Percentiles rank a stretch among this genome's conserved stretches.
Conservation (phyloP, 164 flowering plant species). For the Stephania yunnanensis region DNA sequence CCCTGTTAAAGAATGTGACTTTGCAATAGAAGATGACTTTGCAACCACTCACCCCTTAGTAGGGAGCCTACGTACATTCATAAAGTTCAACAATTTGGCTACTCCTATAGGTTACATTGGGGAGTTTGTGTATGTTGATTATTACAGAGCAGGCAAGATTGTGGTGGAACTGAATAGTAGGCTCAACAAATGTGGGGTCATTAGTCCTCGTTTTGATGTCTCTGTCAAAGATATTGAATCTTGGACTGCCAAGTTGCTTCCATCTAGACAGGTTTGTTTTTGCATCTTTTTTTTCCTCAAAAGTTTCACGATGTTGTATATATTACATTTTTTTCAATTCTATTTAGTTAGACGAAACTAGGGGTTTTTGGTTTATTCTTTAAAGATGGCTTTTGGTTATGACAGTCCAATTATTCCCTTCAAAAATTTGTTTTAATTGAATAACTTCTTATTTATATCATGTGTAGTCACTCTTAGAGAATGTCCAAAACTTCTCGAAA, state of each 20-base stretch:
- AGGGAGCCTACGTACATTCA: too few relatives aligned
- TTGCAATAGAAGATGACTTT: too few relatives aligned
- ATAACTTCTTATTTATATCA: neutral
- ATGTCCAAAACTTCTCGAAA: too few relatives aligned
- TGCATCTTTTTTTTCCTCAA: neutral
- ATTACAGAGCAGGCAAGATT: slow-evolving; percentile 60
- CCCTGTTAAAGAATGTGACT: too few relatives aligned
- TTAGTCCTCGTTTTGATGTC: slow-evolving; percentile 68
- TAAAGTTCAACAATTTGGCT: neutral
- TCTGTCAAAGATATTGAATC: slow-evolving; percentile 66
- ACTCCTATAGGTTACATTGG: slow-evolving; percentile 49
- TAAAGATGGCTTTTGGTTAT: neutral
- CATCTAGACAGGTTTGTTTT: slow-evolving; percentile 57
- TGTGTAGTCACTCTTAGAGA: neutral
- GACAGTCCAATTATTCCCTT: neutral
- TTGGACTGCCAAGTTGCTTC: slow-evolving; percentile 67
- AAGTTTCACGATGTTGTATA: neutral
- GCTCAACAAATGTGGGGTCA: slow-evolving; percentile 71
- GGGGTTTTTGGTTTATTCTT: neutral
- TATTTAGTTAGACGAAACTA: too few relatives aligned
- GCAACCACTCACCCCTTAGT: too few relatives aligned
- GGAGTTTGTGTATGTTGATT: slow-evolving; percentile 64
- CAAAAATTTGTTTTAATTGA: too few relatives aligned
- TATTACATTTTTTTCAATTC: too few relatives aligned
- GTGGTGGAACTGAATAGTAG: slow-evolving; percentile 68